Base-by-base conservation (phyloP, 202 grass and related monocot species). In the Zoysia matrella region DNA sequence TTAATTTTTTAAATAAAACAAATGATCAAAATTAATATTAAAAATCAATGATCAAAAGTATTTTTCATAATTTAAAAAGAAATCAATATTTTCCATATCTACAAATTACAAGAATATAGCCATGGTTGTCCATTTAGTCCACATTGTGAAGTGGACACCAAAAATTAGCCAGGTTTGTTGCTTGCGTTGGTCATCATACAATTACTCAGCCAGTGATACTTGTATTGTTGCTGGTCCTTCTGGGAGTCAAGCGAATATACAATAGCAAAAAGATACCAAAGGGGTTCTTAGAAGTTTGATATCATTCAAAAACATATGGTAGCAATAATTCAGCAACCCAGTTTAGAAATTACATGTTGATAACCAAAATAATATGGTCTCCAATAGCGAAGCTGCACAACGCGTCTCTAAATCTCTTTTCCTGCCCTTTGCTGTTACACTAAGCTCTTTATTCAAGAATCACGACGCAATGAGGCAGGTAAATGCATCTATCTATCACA, bases 381-480 rank as follows among this genome's bases (percentile, higher is more conserved):
- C 52, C 0, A 71, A 71, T 18, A 55, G 43, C 13, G 4, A 60
- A 53, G 16, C 12, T 15, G 42, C 43, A 47, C 36, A 36, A 54
- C 6, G 36, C 45, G 8, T 55, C 39, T 49, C n/a, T 16, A 15
- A 71, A 1, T 66, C 11, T 60, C 56, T 51, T 60, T 66, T 48
- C 65, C 56, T 57, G 52, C 52, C 43, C 74, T 78, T 69, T 18
- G 60, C 60, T 78, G 36, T 83, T 36, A 79, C 48, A 70, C 30
- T 54, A 78, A 75, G n/a, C 60, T 88, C 78, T 86, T 93, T 89
- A 90, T 90, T 90, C 54, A 82, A 72, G 14, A 84, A 70, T 62
- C 79, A 85, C 60, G 49, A 60, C 75, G 9, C 77, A 9, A 52
- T 39, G 80, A 80, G 72, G 45, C 39, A 63, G 66, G 65, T 65